Conservation (phyloP, 257 asterid species). For the Ajuga chamaepitys region DNA sequence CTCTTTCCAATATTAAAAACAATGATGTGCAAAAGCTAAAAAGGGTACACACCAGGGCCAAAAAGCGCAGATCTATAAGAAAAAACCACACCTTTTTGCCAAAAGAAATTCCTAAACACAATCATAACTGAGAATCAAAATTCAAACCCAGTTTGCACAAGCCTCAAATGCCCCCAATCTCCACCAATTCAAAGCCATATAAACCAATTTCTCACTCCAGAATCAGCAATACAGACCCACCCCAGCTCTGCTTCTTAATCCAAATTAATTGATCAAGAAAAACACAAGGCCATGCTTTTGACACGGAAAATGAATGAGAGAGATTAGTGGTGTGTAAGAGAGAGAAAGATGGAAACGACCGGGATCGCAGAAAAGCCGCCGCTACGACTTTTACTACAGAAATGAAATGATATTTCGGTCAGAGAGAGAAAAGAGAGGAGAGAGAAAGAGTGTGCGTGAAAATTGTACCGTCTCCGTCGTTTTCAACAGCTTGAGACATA, state of each 20-base stretch:
- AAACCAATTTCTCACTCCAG: conserved; percentile 14
- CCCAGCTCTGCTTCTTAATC: conserved; percentile 8
- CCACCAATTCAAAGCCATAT: conserved; percentile 16
- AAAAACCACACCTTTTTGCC: conserved; percentile 10
- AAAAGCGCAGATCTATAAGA: conserved; percentile 34
- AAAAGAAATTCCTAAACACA: conserved; percentile 10
- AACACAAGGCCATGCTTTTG: conserved; percentile 23
- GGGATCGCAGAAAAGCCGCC: conserved; percentile 41
- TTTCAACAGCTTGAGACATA: background rate
- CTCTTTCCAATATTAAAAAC: background rate
- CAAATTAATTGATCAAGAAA: conserved; percentile 11
- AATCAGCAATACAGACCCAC: conserved; percentile 11
- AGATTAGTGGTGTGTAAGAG: conserved; percentile 12
- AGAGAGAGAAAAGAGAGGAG: background rate
- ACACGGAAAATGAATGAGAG: conserved; percentile 24
- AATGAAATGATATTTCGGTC: background rate
- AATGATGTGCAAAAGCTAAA: conserved; percentile 26
- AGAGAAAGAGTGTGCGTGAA: background rate
- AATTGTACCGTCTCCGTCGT: conserved; percentile 9
- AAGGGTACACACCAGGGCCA: conserved; percentile 6
- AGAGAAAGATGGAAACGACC: conserved; percentile 17
- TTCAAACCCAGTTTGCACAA: conserved; percentile 4
- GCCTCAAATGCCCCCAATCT: conserved; percentile 5
- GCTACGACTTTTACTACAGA: conserved; percentile 13
- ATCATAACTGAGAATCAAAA: conserved; percentile 15